phyloP scores from a whole-genome alignment of 345 rosid genomes.

The Citrus sp. region DNA sequence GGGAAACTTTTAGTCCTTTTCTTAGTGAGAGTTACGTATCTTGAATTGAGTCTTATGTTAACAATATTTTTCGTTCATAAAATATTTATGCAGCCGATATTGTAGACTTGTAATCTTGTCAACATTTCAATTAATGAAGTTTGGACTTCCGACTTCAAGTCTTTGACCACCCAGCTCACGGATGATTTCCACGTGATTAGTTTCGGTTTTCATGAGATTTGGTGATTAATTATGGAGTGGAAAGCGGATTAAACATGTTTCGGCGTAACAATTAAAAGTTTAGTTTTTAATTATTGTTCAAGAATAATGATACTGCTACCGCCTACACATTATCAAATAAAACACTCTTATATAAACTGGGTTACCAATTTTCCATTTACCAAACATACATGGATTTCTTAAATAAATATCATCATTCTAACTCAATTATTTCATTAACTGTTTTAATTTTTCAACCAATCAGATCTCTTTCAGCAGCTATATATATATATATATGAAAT shows the following conservation, averaged over 20 bases:
- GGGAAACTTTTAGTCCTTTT: not conserved
- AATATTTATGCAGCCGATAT: conserved; percentile 11
- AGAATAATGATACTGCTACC: too few species aligned
- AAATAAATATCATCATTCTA: too few species aligned
- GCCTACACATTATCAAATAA: too few species aligned
- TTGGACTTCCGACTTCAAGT: not conserved
- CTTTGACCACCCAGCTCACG: too few species aligned
- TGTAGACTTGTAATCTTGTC: conserved; percentile 1
- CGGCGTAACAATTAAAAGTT: not conserved
- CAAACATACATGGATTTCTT: too few species aligned
- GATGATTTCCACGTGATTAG: not conserved
- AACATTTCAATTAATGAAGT: not conserved
- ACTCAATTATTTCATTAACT: too few species aligned
- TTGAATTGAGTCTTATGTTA: not conserved
- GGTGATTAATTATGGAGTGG: not conserved
- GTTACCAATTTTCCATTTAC: too few species aligned
- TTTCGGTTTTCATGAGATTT: not conserved
- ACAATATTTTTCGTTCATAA: not conserved
- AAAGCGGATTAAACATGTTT: not conserved
- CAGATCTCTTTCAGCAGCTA: too few species aligned
- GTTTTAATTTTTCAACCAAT: too few species aligned
- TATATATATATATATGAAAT: too few species aligned
- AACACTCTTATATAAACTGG: too few species aligned
- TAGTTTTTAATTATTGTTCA: not conserved
- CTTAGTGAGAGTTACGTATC: not conserved